Evolutionary conservation across 768 basidiomycete species (phyloP).

Genomic region (Tylopilus vinaceipallidus): DNA sequence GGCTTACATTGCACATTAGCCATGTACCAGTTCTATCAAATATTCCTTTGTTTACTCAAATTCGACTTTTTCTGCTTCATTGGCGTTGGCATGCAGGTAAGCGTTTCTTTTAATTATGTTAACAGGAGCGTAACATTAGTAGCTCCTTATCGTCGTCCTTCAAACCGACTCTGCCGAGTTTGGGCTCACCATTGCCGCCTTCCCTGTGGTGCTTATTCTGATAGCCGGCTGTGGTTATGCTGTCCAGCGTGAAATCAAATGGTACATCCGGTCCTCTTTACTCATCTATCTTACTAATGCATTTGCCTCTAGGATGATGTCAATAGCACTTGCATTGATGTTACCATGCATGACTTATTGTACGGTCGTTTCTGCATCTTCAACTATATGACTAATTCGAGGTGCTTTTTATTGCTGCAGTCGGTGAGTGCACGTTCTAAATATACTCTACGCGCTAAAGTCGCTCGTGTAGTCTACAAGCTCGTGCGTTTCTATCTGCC

Average conservation of each 20-base stretch:
- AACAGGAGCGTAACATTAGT: background rate
- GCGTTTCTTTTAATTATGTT: slow-evolving; percentile 1
- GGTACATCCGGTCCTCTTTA: slow-evolving; percentile 40
- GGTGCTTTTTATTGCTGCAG: slow-evolving; percentile 12
- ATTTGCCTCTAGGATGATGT: slow-evolving; percentile 54
- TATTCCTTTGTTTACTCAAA: slow-evolving; percentile 84
- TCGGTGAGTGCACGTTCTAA: slow-evolving; percentile 22
- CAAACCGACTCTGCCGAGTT: slow-evolving; percentile 66
- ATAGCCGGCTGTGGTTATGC: slow-evolving; percentile 65
- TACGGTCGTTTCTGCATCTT: slow-evolving; percentile 37
- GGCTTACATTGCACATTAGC: slow-evolving; percentile 39
- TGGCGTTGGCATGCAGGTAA: slow-evolving; percentile 86
- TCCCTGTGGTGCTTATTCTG: slow-evolving; percentile 72
- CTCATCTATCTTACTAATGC: background rate
- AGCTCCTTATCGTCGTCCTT: slow-evolving; percentile 84
- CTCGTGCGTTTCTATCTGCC: slow-evolving; percentile 81
- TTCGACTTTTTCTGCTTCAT: slow-evolving; percentile 89
- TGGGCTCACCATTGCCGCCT: slow-evolving; percentile 77
- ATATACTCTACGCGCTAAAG: background rate
- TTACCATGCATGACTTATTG: slow-evolving; percentile 74
- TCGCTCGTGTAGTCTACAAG: slow-evolving; percentile 63
- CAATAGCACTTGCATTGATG: slow-evolving; percentile 70
- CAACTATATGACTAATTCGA: slow-evolving; percentile 1
- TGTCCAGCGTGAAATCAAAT: slow-evolving; percentile 78
- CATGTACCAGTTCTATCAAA: slow-evolving; percentile 88